Evolutionary conservation across 2,329 filamentous ascomycete genomes (phyloP).

Genomic region (Rutstroemia sp.): DNA sequence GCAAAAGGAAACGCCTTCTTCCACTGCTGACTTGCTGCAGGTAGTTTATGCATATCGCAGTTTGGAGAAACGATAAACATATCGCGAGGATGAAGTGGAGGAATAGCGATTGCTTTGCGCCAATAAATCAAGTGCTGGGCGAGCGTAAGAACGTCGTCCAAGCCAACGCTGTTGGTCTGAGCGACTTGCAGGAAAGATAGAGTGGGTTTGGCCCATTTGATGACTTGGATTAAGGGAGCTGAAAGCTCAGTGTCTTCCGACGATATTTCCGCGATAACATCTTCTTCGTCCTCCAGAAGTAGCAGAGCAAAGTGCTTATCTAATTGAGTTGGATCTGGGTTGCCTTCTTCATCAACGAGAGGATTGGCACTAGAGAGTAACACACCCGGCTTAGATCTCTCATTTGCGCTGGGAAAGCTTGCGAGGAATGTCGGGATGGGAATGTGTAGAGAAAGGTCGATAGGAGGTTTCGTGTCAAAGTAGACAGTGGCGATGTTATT

Average conservation of each 20-base stretch:
- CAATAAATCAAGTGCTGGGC: slow-evolving; percentile 94
- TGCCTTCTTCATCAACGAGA: slow-evolving; percentile 59
- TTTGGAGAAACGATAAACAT: slow-evolving; percentile 90
- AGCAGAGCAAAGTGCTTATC: slow-evolving; percentile 84
- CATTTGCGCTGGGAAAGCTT: slow-evolving; percentile 62
- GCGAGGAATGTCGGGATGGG: slow-evolving; percentile 59
- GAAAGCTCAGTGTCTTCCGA: slow-evolving; percentile 70
- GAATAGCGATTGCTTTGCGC: slow-evolving; percentile 85
- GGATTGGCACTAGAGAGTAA: slow-evolving; percentile 85
- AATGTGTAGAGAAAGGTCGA: slow-evolving; percentile 58
- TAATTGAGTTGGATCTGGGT: slow-evolving; percentile 59
- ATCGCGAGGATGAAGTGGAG: slow-evolving; percentile 82
- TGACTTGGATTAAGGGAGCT: slow-evolving; percentile 72
- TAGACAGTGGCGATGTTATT: slow-evolving; percentile 82
- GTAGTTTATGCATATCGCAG: slow-evolving; percentile 67
- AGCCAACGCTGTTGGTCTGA: slow-evolving; percentile 62
- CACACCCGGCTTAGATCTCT: slow-evolving; percentile 64
- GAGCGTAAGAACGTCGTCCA: slow-evolving; percentile 77
- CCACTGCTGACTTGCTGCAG: slow-evolving; percentile 64
- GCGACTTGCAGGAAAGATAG: slow-evolving; percentile 65
- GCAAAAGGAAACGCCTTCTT: slow-evolving; percentile 74
- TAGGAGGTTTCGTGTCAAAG: slow-evolving; percentile 52
- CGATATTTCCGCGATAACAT: slow-evolving; percentile 66
- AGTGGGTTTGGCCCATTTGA: slow-evolving; percentile 64
- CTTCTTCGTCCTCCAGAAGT: slow-evolving; percentile 74